Evolutionary conservation across 139 green algal species (phyloP), one percentile per base, ranked within the genome.

Genomic region (Chlorella sorokiniana): DNA sequence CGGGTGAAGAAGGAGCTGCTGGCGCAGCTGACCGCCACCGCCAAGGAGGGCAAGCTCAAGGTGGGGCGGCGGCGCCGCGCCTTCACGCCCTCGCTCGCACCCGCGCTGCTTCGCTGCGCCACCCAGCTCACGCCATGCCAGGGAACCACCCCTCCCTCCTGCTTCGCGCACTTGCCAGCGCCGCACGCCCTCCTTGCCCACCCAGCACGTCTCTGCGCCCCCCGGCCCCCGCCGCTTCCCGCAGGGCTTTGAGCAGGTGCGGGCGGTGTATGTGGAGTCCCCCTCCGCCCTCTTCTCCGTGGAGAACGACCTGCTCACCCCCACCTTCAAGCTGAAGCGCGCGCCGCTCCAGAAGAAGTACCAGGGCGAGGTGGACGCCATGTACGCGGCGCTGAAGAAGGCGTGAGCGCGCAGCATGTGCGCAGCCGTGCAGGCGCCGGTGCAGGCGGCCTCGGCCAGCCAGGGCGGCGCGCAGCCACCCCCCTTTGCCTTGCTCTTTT

Each of bases 261-360:
- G 92, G 82, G 88, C 72, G 0, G 69, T 98, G 4, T 61, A 92
- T 74, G 16, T 93, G 45, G 89, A 91, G 48, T n/a, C 27, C n/a
- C 69, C 87, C 20, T 9, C 33, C 54, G 62, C 88, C 40, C 81
- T 79, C 22, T 96, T 96, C 67, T 85, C 77, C 27, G 83, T 95
- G 41, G 94, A 94, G 63, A 90, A 92, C 40, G 94, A 95, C 40
- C 85, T 95, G 40, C 52, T 96, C 69, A 97, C 93, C 48, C 93
- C 93, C 41, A 95, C 91, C 54, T 95, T 97, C 87, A 97, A 97
- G 86, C 88, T 93, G 5, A 98, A 99, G 91, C 89, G 95, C 20
- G 84, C 89, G 2, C 91, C 92, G 81, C 90, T 98, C 79, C 87
- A 91, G 69, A 91, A 93, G 83, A 52, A 83, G 31, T 98, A 91